phyloP scores from a whole-genome alignment of 495 filamentous ascomycete genomes.

The Trichoderma asperelloides region DNA sequence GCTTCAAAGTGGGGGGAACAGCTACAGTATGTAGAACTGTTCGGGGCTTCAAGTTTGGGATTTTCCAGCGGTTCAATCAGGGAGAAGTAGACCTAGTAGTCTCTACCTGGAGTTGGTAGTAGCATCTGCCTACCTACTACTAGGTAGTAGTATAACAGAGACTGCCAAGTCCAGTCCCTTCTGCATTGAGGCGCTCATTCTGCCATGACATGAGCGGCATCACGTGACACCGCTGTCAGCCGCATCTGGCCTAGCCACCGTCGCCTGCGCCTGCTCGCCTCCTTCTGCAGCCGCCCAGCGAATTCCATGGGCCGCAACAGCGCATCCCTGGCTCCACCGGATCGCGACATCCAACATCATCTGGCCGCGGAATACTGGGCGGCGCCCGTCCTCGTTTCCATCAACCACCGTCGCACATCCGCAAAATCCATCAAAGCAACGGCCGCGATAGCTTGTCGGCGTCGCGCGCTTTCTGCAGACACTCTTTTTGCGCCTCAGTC shows the following conservation, averaged over 20 bases:
- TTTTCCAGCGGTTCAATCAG: too few species aligned
- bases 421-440: conserved; percentile 20
- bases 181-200: too few species aligned
- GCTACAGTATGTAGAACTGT: too few species aligned
- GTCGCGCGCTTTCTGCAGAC: conserved; percentile 6
- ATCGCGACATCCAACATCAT: conserved; percentile 13
- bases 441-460: neutral
- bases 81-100: too few species aligned
- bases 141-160: too few species aligned
- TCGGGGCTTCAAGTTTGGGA: too few species aligned
- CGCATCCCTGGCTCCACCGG: conserved; percentile 10
- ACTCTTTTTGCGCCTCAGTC: neutral
- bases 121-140: too few species aligned
- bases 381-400: conserved; percentile 19
- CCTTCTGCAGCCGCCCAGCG: neutral
- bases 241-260: neutral
- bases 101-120: too few species aligned
- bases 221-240: neutral
- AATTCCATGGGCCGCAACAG: conserved; percentile 10
- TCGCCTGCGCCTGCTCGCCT: neutral
- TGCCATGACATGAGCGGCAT: neutral
- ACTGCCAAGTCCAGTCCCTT: too few species aligned
- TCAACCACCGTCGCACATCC: neutral
- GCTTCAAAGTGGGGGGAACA: too few species aligned
- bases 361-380: conserved; percentile 12